Evolutionary conservation across 306 rosid genomes (phyloP).

Genomic region (Leucaena leucocephala): DNA sequence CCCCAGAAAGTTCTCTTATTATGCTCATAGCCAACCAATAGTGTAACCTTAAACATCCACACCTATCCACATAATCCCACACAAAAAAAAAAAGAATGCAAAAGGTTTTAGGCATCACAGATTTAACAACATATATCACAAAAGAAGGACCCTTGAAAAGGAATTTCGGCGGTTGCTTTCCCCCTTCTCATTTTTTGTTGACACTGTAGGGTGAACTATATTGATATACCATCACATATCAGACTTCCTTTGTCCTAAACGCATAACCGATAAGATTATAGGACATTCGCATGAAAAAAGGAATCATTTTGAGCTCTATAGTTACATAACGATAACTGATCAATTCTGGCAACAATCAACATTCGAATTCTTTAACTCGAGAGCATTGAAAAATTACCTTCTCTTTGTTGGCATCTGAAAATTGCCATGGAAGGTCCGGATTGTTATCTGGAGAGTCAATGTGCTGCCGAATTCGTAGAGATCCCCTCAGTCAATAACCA

Average conservation of each 20-base stretch:
- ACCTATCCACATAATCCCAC: neutral
- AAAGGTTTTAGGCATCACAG: neutral
- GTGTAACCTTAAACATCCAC: neutral
- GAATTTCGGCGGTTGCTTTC: neutral
- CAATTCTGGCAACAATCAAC: neutral
- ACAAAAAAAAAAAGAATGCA: neutral
- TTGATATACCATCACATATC: neutral
- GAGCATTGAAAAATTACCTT: constrained; percentile 52
- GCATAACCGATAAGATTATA: neutral
- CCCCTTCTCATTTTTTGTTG: neutral
- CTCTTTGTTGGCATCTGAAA: constrained; percentile 54
- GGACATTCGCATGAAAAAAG: neutral
- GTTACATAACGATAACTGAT: too few relatives aligned
- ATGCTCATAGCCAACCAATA: neutral
- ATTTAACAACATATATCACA: neutral
- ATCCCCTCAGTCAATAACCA: constrained; percentile 19
- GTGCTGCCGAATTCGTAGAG: constrained; percentile 54
- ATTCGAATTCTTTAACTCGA: neutral
- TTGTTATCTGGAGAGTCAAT: constrained; percentile 85
- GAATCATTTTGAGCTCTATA: neutral
- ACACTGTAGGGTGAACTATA: neutral
- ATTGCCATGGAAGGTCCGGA: constrained; percentile 82
- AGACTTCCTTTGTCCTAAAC: neutral
- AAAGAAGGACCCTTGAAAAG: neutral
- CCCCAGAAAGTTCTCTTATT: neutral